Base-by-base conservation (phyloP, 495 filamentous ascomycete species). In the Xanthoparmelia taractica region DNA sequence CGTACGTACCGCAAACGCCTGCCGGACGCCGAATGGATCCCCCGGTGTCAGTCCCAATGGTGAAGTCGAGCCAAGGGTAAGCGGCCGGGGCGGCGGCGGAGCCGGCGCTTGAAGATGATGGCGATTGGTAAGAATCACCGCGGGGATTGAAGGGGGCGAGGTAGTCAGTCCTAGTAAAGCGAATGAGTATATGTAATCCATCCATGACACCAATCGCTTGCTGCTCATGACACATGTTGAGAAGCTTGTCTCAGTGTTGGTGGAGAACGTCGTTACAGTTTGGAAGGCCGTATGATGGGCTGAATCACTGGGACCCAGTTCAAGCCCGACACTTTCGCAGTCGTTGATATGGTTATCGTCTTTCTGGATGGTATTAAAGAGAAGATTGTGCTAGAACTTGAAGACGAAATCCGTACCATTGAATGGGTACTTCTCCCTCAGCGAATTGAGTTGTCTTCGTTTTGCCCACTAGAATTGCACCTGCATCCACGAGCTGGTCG, bases 401-500 rank as follows among this genome's bases (percentile, higher is more conserved):
- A 33, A 4, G 38, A 59, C 3, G 6, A 23, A 11, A n/a, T 33
- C 4, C 38, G 73, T 74, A 37, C 69, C 76, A 20, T 48, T 64
- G 54, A 48, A 71, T 76, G 1, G 75, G 67, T 6, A 60, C 63
- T 47, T 78, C 72, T 5, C 74, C 74, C 33, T 75, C 73, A 13
- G 77, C 74, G 59, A 82, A 77, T 63, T 82, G 78, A 13, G 70
- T 73, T 0, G 77, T 78, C 33, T 77, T 77, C 41, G 74, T 76
- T 61, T 81, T 81, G 4, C 80, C 80, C 0, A 82, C 73, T 37
- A 81, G 60, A 10, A 80, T 66, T n/a, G 75, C 79, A 20, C 80
- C 79, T 4, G 70, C 67, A 60, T 78, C 69, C 18, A 80, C 63
- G 1, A 82, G 72, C 12, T 67, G 63, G 57, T 77, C 72, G 8